Evolutionary conservation across 148 eudicot species (phyloP), one percentile per base, ranked within the genome.

Genomic region (Fallopia convolvulus): DNA sequence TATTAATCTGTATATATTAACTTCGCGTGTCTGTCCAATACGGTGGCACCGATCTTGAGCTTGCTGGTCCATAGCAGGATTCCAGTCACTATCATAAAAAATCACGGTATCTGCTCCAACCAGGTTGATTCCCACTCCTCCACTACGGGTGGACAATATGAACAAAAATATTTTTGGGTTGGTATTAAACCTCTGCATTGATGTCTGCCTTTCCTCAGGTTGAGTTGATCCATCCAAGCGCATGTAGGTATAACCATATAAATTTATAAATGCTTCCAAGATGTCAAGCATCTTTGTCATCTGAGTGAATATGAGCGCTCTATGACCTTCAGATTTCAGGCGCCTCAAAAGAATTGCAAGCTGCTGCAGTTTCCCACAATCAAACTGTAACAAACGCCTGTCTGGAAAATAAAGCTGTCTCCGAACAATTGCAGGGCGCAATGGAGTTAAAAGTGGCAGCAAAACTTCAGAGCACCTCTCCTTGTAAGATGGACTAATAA

Each of bases 251-350:
- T 96, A 96, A 55, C 99, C 99, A 80, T 96, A 96, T 81, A 96
- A 77, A 77, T 87, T 96, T 74, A 96, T 96, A 79, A 96, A 96
- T 33, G 95, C 94, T 88, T 96, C 99, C 86, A 96, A 84, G 60
- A 96, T 76, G 82, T 96, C 99, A 85, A 96, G 97, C 99, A 96
- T 93, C 84, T 96, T 96, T 75, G 99, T 96, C 99, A 96, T 96
- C 81, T 96, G 99, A 79, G 99, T 96, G 83, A 96, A 96, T 75
- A 96, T 93, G 72, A 96, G 80, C 47, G 99, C 99, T 79, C 99
- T 81, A 50, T 89, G 99, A 81, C 99, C 99, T 84, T 90, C 99
- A 63, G 90, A 88, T 80, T 90, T 96, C 75, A 96, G 84, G 80
- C 90, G 85, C 86, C 99, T 89, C 14, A 96, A 88, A 75, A 96